Evolutionary conservation across 805 yeast species (phyloP), one percentile per base, ranked within the genome.

Genomic region (Spathaspora girioi): DNA sequence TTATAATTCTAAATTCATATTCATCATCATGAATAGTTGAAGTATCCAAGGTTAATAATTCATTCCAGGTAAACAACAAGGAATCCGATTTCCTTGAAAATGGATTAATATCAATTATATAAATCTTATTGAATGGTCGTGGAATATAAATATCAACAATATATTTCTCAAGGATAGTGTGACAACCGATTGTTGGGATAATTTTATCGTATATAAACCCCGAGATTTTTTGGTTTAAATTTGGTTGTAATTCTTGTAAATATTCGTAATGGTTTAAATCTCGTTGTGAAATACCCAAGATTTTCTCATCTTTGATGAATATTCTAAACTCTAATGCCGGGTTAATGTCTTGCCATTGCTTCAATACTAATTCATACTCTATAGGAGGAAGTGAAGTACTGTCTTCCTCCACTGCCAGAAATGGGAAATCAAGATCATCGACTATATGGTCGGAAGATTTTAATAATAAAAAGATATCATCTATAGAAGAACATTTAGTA

Each of bases 291-390:
- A 86, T 82, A 0, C 87, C 98, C 5, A 92, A 64, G 6, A 94
- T 70, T 45, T 72, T 68, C 2, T 83, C 68, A 49, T 83, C 78
- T 50, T 79, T 78, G 1, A 94, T 88, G 68, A 91, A 94, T 31
- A 92, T 82, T 52, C 99, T 76, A 64, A 94, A 94, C 65, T 94
- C 99, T 59, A 91, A 71, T 0, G 98, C 89, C 0, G 98, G 97
- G 56, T 89, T 90, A 42, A 93, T 70, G 18, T 77, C 82, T 43
- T 81, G 75, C 98, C 97, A 94, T 66, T 90, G 80, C 43, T 96
- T 78, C 42, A 94, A 65, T 2, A 93, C 86, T 32, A 94, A 69
- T 59, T 89, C 96, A 53, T 75, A 81, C 15, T 69, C 70, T 7
- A 47, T n/a, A 17, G 47, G 29, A 17, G 47, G 29, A 11, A 51